Evolutionary conservation across 1,284 basidiomycete genomes (phyloP).

Genomic region (Trametes sp.): DNA sequence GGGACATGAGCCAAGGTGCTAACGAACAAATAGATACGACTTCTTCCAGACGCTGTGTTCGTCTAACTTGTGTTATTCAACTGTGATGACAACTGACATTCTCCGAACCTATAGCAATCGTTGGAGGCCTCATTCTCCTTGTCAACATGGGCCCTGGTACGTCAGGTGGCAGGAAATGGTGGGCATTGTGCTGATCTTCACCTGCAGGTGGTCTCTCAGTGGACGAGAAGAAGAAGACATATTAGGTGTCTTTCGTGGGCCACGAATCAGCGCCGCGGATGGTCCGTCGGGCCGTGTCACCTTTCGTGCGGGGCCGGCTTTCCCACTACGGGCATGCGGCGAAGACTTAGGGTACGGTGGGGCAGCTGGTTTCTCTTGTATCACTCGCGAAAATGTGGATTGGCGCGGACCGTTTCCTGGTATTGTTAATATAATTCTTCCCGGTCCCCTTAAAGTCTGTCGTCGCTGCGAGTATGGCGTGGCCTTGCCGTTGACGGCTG

Average conservation of each 20-base stretch:
- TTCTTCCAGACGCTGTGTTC: conserved; percentile 94
- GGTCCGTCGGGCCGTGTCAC: conserved; percentile 2
- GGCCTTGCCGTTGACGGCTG: neutral
- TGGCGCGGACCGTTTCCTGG: conserved; percentile 22
- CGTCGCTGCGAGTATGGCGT: neutral
- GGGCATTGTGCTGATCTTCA: neutral
- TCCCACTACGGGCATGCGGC: conserved; percentile 8
- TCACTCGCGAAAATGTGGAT: conserved; percentile 25
- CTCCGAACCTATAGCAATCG: conserved; percentile 72
- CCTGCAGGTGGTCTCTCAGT: conserved; percentile 89
- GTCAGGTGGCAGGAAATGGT: conserved; percentile 25
- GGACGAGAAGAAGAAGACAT: conserved; percentile 99
- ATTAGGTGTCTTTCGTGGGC: conserved; percentile 44
- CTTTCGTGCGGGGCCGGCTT: conserved; percentile 11
- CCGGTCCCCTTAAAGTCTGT: conserved; percentile 10
- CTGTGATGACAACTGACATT: neutral
- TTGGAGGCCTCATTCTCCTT: conserved; percentile 95
- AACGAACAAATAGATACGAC: conserved; percentile 67
- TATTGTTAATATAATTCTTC: conserved; percentile 30
- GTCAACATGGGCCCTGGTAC: conserved; percentile 97
- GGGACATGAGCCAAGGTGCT: neutral
- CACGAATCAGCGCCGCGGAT: neutral
- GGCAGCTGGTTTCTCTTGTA: conserved; percentile 32
- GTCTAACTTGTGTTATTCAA: conserved; percentile 38
- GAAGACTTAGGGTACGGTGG: conserved; percentile 22